Conservation (phyloP, 306 rosid species). For the Trifolium subterraneum region DNA sequence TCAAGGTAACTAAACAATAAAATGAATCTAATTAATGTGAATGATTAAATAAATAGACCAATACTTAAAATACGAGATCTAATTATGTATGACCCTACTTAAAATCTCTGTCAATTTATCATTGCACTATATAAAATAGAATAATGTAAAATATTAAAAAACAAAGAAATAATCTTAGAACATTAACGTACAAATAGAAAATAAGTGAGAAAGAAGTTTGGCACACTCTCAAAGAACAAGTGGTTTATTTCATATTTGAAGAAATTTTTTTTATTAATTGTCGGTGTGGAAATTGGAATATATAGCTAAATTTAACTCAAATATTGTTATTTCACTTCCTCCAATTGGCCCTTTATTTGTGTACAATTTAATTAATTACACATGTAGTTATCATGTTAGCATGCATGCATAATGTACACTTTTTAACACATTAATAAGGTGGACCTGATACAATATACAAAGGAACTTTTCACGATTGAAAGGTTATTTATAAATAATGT, state of each 20-base stretch:
- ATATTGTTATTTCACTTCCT: slow-evolving; percentile 2
- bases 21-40: no score
- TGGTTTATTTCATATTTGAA: background rate
- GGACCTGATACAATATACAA: background rate
- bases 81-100: background rate
- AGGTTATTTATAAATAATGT: background rate
- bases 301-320: slow-evolving; percentile 24
- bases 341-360: background rate
- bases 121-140: slow-evolving; percentile 4
- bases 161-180: background rate
- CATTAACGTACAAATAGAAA: background rate
- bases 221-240: background rate
- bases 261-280: background rate
- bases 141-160: background rate
- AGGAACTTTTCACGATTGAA: background rate
- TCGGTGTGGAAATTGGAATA: background rate
- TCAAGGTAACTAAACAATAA: background rate
- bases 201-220: background rate
- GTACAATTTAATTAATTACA: background rate
- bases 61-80: background rate
- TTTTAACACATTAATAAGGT: background rate
- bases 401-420: background rate
- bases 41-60: no score
- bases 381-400: background rate
- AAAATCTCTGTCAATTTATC: background rate